These are phyloP conservation scores for barley (Hordeum vulgare) DNA, from an alignment of 176 grass and related monocot species.

Conservation along the genomic window DNA sequence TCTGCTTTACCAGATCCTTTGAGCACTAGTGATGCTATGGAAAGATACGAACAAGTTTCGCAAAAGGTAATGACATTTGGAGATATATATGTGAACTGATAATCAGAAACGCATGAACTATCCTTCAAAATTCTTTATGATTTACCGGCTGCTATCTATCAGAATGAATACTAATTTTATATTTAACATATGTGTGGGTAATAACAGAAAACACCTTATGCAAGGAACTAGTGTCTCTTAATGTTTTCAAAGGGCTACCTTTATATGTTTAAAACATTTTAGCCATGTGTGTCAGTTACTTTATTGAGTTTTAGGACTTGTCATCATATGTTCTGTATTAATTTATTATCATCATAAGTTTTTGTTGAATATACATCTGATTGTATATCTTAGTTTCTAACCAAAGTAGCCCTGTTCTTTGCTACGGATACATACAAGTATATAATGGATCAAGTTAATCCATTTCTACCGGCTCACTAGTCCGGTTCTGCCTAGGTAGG, in stretches of 20 bases:
- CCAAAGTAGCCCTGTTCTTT: not conserved
- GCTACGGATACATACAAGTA: not conserved
- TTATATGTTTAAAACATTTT: not conserved
- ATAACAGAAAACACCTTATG: not conserved
- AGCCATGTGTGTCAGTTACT: not conserved
- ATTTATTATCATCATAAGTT: not conserved
- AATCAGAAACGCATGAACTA: not conserved
- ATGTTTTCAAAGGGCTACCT: not conserved
- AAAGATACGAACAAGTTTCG: conserved; percentile 63
- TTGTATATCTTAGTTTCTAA: not conserved
- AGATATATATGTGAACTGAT: not conserved
- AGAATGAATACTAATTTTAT: not conserved
- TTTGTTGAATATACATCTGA: not conserved
- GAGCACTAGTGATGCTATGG: conserved; percentile 74
- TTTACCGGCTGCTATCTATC: not conserved
- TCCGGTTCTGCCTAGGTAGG: not conserved
- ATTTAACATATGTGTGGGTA: not conserved
- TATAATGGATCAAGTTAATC: too few species aligned
- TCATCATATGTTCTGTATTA: not conserved
- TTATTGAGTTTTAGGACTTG: not conserved
- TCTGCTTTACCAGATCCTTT: conserved; percentile 57
- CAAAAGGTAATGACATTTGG: conserved; percentile 56
- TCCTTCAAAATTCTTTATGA: not conserved
- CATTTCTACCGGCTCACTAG: not conserved
- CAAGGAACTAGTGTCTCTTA: not conserved